These are phyloP conservation scores for Gracilaria gracilis DNA, from an alignment of 23 red algal genomes.

Conservation along the genomic window DNA sequence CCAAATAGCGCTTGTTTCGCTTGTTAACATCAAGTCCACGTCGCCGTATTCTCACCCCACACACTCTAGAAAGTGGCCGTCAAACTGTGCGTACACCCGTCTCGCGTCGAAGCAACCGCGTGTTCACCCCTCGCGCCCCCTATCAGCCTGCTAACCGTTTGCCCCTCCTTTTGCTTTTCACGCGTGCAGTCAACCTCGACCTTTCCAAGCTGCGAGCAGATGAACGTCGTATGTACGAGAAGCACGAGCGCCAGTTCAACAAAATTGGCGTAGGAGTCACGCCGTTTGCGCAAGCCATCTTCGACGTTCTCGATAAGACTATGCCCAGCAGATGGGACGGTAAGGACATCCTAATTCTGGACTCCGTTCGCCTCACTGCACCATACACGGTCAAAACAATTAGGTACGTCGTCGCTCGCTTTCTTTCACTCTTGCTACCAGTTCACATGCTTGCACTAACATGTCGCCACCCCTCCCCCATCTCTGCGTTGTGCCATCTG, in stretches of 20 bases:
- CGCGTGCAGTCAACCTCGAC: slow-evolving; percentile 4
- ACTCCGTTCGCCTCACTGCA: slow-evolving; percentile 56
- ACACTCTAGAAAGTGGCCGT: slow-evolving; percentile 45
- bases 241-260: slow-evolving; percentile 39
- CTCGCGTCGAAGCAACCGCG: background rate
- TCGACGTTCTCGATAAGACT: slow-evolving; percentile 75
- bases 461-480: background rate
- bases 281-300: slow-evolving; percentile 64
- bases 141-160: background rate
- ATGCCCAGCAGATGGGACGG: slow-evolving; percentile 76
- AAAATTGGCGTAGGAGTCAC: slow-evolving; percentile 54
- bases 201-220: slow-evolving; percentile 25
- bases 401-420: slow-evolving; percentile 35
- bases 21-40: slow-evolving; percentile 47
- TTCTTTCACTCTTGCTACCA: background rate
- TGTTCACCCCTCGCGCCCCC: background rate
- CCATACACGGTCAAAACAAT: slow-evolving; percentile 64
- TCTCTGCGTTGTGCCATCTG: background rate
- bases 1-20: slow-evolving; percentile 47
- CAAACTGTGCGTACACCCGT: slow-evolving; percentile 52
- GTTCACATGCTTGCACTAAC: background rate
- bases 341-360: slow-evolving; percentile 67
- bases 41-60: slow-evolving; percentile 13
- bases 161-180: background rate
- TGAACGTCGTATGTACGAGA: slow-evolving; percentile 36